Evolutionary conservation across 2,329 filamentous ascomycete species (phyloP).

Genomic region (Pseudogymnoascus sp.): DNA sequence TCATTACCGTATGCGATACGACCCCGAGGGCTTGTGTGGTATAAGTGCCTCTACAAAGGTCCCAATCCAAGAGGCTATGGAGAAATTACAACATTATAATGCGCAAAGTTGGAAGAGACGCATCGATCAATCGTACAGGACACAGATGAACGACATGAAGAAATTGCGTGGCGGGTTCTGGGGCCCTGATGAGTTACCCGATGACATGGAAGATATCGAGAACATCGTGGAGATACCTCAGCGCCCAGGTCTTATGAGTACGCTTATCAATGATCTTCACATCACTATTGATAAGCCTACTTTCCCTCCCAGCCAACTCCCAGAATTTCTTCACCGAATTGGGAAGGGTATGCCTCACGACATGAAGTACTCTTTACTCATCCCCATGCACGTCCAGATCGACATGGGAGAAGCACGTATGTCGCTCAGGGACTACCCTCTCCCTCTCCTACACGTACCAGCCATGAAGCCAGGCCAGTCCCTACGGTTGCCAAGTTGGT

Average conservation of each 20-base stretch:
- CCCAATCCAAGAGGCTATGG: constrained; percentile 67
- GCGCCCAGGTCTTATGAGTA: constrained; percentile 74
- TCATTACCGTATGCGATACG: constrained; percentile 58
- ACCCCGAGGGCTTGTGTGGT: constrained; percentile 68
- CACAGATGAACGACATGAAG: constrained; percentile 66
- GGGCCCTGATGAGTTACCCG: constrained; percentile 72
- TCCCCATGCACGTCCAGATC: constrained; percentile 84
- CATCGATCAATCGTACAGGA: constrained; percentile 69
- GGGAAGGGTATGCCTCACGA: constrained; percentile 95
- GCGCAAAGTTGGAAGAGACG: constrained; percentile 86
- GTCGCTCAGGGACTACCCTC: constrained; percentile 85
- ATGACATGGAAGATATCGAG: constrained; percentile 77
- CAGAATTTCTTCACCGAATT: constrained; percentile 76
- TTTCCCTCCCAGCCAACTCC: constrained; percentile 75
- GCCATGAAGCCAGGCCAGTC: constrained; percentile 74
- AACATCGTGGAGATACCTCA: constrained; percentile 79
- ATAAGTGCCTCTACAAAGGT: constrained; percentile 68
- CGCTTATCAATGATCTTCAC: constrained; percentile 76
- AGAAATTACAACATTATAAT: constrained; percentile 72
- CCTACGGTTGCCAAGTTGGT: constrained; percentile 70
- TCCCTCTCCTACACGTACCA: constrained; percentile 87
- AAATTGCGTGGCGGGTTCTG: constrained; percentile 76
- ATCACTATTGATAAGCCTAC: constrained; percentile 86
- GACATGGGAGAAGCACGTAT: constrained; percentile 85
- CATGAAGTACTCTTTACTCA: constrained; percentile 81